A percentile compares a stretch with the other conserved stretches of the same genome.
phyloP scores from a whole-genome alignment of 1,284 basidiomycete species.

The Irpex rosettiformis region DNA sequence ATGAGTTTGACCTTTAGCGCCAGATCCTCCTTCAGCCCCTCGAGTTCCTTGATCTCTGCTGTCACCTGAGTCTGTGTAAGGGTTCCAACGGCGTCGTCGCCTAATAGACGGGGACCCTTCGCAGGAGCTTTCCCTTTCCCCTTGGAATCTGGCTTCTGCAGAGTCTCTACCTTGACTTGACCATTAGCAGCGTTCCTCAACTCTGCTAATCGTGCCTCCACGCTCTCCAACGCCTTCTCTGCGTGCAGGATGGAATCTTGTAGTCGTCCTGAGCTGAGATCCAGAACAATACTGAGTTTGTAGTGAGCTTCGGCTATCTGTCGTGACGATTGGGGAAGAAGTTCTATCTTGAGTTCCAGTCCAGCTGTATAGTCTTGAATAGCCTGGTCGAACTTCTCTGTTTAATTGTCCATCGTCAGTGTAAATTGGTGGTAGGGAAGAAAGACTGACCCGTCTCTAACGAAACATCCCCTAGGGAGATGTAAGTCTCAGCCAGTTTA shows the following conservation, averaged over 20 bases:
- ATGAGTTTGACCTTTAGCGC: constrained; percentile 63
- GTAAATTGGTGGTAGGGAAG: not conserved
- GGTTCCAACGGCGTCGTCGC: constrained; percentile 51
- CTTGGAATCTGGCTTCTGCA: constrained; percentile 41
- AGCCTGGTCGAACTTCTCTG: constrained; percentile 92
- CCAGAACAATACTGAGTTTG: constrained; percentile 85
- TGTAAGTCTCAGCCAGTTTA: constrained; percentile 82
- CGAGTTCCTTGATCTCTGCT: constrained; percentile 73
- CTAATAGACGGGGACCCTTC: constrained; percentile 36
- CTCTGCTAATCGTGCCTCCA: constrained; percentile 65
- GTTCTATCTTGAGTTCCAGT: constrained; percentile 62
- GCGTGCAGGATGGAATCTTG: constrained; percentile 79
- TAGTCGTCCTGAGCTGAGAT: constrained; percentile 77
- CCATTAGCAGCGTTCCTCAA: constrained; percentile 52
- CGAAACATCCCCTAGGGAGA: constrained; percentile 83
- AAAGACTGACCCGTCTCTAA: constrained; percentile 77
- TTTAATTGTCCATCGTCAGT: too few species aligned
- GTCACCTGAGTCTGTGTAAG: constrained; percentile 70
- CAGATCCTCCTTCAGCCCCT: constrained; percentile 74
- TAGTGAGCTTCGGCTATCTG: constrained; percentile 89
- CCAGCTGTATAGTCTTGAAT: constrained; percentile 79
- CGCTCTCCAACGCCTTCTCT: constrained; percentile 72
- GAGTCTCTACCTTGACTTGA: constrained; percentile 27
- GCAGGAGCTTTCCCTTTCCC: constrained; percentile 62
- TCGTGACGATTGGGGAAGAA: constrained; percentile 77